Evolutionary conservation across 148 eudicot species (phyloP), one percentile per base, ranked within the genome.

Genomic region (Rhododendron kiyosumense): DNA sequence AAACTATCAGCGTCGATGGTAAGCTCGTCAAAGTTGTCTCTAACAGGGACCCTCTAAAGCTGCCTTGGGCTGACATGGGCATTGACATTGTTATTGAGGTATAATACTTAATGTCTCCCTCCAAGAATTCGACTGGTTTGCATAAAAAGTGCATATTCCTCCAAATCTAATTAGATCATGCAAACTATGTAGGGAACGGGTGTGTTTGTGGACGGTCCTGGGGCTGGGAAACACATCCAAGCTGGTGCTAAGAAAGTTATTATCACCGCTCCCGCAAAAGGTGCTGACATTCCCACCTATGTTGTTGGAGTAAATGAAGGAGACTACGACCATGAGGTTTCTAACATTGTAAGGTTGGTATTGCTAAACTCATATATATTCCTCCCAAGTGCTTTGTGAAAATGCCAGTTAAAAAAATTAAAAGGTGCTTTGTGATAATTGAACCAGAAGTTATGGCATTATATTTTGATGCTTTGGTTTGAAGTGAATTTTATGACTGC

Each of bases 201-300:
- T 77, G 99, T 97, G 78, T 97, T 97, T 83, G 98, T 97, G 79
- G 99, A 97, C 74, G 99, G 98, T 22, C 98, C 99, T 2, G 99
- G 99, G 54, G 99, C 99, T 48, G 99, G 99, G 78, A 97, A 97
- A 89, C 99, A 97, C 90, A 93, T 97, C 87, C 99, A 95, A 93
- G 99, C 99, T 8, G 99, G 99, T 82, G 99, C 99, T 45, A 95
- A 93, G 95, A 97, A 97, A 90, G 99, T 97, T 52, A 87, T 97
- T 82, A 95, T 97, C 90, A 97, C 99, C 52, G 99, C 99, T 48
- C 99, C 99, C 1, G 99, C 99, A 43, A 97, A 97, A 91, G 99
- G 99, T 67, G 94, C 98, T 51, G 99, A 97, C 74, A 97, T 97
- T 81, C 99, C 99, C 75, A 97, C 99, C 83, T 41, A 41, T 41